Evolutionary conservation across 2,329 filamentous ascomycete species (phyloP), one percentile per base, ranked within the genome.

Genomic region (Penicillium aurantiogriseum): DNA sequence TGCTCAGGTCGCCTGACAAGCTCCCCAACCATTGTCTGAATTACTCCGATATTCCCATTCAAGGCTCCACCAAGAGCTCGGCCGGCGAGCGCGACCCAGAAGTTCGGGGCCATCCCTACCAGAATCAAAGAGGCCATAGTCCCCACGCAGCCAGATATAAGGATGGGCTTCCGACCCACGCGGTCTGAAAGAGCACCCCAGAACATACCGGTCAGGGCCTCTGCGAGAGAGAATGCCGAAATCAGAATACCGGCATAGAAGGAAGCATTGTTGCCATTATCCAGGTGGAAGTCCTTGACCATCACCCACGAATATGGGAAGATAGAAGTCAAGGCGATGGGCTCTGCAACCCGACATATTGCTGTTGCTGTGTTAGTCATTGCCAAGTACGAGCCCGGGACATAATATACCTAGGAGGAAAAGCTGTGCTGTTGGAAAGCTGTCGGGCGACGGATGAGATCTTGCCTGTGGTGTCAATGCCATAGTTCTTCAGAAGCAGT

Each of bases 1-100:
- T 95, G 90, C 67, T 92, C 89, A 15, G 90, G 91, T 57, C 88
- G 90, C 35, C 83, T 89, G 51, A 95, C 89, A 55, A 96, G 75
- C 74, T 97, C 92, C 29, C 88, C 91, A 15, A 96, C 92, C 90
- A 96, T 95, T 19, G 91, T 96, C 74, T 95, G 89, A 63, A 94
- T 91, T 36, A 94, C 90, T 29, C 90, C 92, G 65, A 96, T 91
- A 70, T 96, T 96, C 58, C 92, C 92, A 73, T 96, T 96, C 54
- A 97, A 80, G 13, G 92, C 80, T 23, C 92, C 92, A 42, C 91
- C 92, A 15, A 94, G 71, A 44, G 87, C 84, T 67, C 92, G 83
- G 15, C 91, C 92, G 31, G 85, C 69, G 44, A 97, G 79, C 17
- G 92, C 92, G 57, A 93, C 76, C 88, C 90, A 93, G 64, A 96